phyloP scores from a whole-genome alignment of 257 asterid species.

The Nemophila menziesii region DNA sequence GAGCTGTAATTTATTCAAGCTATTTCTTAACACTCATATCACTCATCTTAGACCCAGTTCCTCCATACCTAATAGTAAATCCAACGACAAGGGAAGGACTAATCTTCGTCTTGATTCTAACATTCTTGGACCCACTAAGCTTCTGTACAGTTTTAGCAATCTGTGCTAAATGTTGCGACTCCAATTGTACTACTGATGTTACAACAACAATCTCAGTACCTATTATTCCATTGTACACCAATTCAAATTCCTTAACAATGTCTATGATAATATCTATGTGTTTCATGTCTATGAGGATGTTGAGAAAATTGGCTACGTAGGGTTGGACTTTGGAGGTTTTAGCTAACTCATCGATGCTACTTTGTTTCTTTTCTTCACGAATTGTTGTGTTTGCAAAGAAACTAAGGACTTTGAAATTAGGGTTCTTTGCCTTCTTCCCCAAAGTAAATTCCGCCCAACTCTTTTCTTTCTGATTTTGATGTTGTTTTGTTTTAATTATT shows the following conservation, averaged over 20 bases:
- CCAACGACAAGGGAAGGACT: constrained; percentile 78
- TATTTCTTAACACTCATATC: constrained; percentile 91
- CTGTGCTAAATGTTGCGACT: constrained; percentile 62
- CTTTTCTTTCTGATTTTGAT: too few relatives aligned
- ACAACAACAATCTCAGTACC: constrained; percentile 66
- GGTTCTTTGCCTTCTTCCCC: too few relatives aligned
- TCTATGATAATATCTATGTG: constrained; percentile 45
- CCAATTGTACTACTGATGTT: constrained; percentile 69
- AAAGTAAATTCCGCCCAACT: too few relatives aligned
- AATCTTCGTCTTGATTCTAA: constrained; percentile 50
- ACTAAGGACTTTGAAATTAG: constrained; percentile 9
- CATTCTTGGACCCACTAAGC: constrained; percentile 60
- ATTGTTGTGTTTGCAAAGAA: constrained; percentile 57
- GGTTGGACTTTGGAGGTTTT: constrained; percentile 40
- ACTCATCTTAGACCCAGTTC: constrained; percentile 59
- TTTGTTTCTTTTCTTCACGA: constrained; percentile 25
- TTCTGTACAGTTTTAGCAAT: constrained; percentile 75
- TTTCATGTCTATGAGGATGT: constrained; percentile 61
- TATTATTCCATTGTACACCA: constrained; percentile 35
- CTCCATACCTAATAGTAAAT: constrained; percentile 66
- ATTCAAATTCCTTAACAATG: constrained; percentile 54
- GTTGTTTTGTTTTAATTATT: too few relatives aligned
- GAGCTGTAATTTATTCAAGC: constrained; percentile 63
- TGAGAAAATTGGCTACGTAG: constrained; percentile 60
- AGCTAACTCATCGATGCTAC: constrained; percentile 40